These are phyloP conservation scores for Adenanthera pavonina DNA, from an alignment of 306 rosid genomes.

Conservation along the genomic window DNA sequence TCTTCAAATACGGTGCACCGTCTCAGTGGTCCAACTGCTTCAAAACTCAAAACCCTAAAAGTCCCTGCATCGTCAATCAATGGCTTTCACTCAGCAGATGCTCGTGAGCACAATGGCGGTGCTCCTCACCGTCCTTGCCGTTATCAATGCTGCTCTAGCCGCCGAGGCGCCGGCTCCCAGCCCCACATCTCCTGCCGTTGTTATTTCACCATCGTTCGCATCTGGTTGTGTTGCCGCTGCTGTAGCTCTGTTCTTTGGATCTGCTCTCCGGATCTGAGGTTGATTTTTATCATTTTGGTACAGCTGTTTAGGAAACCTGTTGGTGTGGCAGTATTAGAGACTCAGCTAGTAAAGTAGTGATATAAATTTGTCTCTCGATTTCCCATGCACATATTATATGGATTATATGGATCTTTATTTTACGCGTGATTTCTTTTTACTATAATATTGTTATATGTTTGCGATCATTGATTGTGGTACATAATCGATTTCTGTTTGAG, in stretches of 20 bases:
- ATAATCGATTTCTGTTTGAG: slow-evolving; percentile 35
- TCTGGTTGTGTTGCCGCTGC: slow-evolving; percentile 52
- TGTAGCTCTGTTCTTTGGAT: slow-evolving; percentile 70
- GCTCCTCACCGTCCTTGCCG: slow-evolving; percentile 48
- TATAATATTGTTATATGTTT: slow-evolving; percentile 24
- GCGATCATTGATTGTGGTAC: slow-evolving; percentile 44
- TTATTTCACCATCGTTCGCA: slow-evolving; percentile 59
- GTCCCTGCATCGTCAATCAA: slow-evolving; percentile 46
- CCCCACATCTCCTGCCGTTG: slow-evolving; percentile 65
- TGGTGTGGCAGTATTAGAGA: slow-evolving; percentile 39
- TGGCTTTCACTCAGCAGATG: slow-evolving; percentile 63
- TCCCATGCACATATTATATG: slow-evolving; percentile 30
- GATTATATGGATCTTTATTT: slow-evolving; percentile 17
- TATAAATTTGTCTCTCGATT: slow-evolving; percentile 30
- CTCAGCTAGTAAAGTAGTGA: slow-evolving; percentile 24
- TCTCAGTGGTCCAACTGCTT: background rate
- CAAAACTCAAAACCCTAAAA: slow-evolving; percentile 37
- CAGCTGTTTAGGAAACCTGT: slow-evolving; percentile 18
- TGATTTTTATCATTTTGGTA: background rate
- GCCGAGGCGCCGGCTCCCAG: slow-evolving; percentile 83
- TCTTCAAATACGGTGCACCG: background rate
- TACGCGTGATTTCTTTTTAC: slow-evolving; percentile 15
- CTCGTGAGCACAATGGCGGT: slow-evolving; percentile 53
- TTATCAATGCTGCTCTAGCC: slow-evolving; percentile 46
- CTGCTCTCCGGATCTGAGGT: slow-evolving; percentile 64